Conservation (phyloP, 164 flowering plant genomes). For the grape (Vitis vinifera) region DNA sequence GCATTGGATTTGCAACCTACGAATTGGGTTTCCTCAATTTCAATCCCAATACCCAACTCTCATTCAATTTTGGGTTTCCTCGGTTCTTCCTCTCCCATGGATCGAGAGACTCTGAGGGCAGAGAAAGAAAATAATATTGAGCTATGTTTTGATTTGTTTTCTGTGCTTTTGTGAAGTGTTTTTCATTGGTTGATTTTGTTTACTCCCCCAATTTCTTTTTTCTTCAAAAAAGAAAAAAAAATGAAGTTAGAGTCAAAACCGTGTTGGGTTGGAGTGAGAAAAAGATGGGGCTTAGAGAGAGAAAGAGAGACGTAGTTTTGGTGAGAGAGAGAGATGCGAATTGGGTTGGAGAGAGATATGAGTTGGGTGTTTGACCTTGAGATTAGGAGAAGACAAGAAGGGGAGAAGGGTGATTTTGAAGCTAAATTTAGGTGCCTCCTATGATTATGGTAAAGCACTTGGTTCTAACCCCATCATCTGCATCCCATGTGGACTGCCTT, state of each 20-base stretch:
- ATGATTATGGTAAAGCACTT: conserved; percentile 16
- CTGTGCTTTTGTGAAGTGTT: not conserved
- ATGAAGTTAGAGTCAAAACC: conserved; percentile 17
- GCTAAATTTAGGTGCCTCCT: conserved; percentile 22
- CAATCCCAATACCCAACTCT: not conserved
- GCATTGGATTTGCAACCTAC: conserved; percentile 24
- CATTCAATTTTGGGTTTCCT: not conserved
- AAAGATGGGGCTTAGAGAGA: conserved; percentile 1
- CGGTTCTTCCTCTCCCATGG: conserved; percentile 9
- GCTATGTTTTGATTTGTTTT: conserved; percentile 2
- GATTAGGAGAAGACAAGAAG: not conserved
- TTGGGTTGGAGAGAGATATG: not conserved
- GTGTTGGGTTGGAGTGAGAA: conserved; percentile 16
- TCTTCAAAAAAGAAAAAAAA: not conserved
- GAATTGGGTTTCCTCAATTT: not conserved
- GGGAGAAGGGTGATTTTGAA: not conserved
- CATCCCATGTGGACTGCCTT: not conserved
- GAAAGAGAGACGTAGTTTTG: not conserved
- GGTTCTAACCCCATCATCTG: not conserved
- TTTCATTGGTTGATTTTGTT: conserved; percentile 12
- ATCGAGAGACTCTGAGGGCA: conserved; percentile 2
- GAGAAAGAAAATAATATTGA: not conserved
- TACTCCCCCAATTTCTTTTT: not conserved
- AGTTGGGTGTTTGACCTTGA: conserved; percentile 20
- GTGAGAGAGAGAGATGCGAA: conserved; percentile 1